Evolutionary conservation across 352 stramenopile genomes (phyloP).

Genomic region (Elongisporangium prolatum): DNA sequence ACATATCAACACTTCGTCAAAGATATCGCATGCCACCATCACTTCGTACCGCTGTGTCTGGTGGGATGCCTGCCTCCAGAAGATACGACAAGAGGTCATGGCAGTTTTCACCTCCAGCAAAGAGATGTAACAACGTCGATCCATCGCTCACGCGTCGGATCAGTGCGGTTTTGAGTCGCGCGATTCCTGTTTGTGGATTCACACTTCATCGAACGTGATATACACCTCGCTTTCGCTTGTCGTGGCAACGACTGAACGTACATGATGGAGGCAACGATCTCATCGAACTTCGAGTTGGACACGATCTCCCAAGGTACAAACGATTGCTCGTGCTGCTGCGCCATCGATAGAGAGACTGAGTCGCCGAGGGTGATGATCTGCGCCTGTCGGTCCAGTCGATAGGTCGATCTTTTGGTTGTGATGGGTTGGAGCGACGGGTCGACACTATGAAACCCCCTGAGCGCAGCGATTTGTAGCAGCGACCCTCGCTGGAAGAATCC

Average conservation of each 20-base stretch:
- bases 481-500: too few species aligned
- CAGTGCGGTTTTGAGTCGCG: slow-evolving; percentile 17
- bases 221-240: too few species aligned
- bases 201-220: slow-evolving; percentile 24
- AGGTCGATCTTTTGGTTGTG: neutral
- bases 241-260: too few species aligned
- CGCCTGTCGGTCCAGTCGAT: neutral
- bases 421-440: neutral
- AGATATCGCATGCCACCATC: neutral
- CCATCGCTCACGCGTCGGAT: slow-evolving; percentile 34
- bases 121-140: slow-evolving; percentile 51
- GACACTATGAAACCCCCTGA: too few species aligned
- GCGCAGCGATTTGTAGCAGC: too few species aligned
- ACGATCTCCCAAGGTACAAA: neutral
- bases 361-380: neutral
- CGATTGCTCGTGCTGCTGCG: neutral
- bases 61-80: slow-evolving; percentile 30
- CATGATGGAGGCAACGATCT: neutral
- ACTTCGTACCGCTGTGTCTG: slow-evolving; percentile 20
- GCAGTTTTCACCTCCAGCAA: slow-evolving; percentile 46
- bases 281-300: neutral
- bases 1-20: neutral
- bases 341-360: neutral
- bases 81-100: slow-evolving; percentile 46
- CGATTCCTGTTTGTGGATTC: slow-evolving; percentile 25